These are phyloP conservation scores for Colletotrichum tropicicola DNA, from an alignment of 2,329 filamentous ascomycete species.

Conservation along the genomic window DNA sequence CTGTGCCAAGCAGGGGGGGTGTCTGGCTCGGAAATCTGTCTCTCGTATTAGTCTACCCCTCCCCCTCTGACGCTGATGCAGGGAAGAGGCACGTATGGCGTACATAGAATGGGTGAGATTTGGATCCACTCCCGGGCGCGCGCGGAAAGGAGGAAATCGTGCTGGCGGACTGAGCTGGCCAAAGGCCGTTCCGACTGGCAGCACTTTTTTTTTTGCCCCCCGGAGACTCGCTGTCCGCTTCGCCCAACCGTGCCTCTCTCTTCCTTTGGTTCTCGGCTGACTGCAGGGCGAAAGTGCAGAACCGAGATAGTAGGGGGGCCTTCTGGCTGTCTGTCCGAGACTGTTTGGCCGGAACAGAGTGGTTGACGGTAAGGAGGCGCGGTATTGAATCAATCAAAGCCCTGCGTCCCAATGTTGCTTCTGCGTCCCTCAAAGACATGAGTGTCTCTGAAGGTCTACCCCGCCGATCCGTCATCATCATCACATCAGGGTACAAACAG, in stretches of 20 bases:
- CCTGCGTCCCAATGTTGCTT: background rate
- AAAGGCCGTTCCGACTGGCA: no score
- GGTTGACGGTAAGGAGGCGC: background rate
- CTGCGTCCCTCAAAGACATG: background rate
- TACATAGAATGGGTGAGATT: no score
- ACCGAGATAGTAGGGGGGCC: background rate
- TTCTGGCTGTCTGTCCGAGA: no score
- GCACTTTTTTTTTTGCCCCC: no score
- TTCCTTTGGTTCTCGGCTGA: background rate
- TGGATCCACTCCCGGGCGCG: background rate
- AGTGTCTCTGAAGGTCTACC: background rate
- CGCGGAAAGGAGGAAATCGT: background rate
- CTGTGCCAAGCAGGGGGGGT: no score
- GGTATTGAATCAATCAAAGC: no score
- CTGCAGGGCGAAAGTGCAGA: background rate
- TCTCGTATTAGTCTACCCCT: background rate
- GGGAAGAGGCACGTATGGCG: background rate
- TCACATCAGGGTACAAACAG: background rate
- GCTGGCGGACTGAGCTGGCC: background rate
- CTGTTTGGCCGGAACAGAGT: background rate
- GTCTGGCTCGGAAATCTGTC: background rate
- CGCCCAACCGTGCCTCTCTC: no score
- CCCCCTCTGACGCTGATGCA: background rate
- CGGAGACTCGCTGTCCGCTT: background rate
- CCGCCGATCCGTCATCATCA: background rate